phyloP scores from a whole-genome alignment of 1,139 yeast genomes.

The Yamadazyma buinensis region DNA sequence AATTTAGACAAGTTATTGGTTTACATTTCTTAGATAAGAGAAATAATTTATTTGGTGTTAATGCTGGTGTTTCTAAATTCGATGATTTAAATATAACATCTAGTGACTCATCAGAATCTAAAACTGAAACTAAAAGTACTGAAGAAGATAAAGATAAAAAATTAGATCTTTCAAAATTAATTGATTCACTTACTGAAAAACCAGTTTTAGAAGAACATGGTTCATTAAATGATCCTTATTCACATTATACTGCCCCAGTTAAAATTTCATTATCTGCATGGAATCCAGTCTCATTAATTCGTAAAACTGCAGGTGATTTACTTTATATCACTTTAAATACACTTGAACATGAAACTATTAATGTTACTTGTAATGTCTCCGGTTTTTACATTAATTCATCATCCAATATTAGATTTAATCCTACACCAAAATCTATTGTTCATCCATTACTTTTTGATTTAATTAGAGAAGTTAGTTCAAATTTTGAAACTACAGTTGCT shows the following conservation, averaged over 20 bases:
- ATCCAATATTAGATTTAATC: conserved; percentile 67
- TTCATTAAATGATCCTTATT: conserved; percentile 8
- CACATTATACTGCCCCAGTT: conserved; percentile 30
- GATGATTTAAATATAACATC: conserved; percentile 25
- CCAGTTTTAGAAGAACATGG: conserved; percentile 1
- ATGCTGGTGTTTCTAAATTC: conserved; percentile 28
- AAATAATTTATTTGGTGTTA: conserved; percentile 21
- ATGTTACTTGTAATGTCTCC: conserved; percentile 70
- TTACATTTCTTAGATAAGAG: conserved; percentile 38
- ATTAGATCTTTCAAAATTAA: conserved; percentile 1
- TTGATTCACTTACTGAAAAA: conserved; percentile 2
- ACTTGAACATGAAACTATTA: conserved; percentile 73
- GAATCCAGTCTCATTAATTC: conserved; percentile 79
- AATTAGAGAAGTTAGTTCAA: conserved; percentile 53
- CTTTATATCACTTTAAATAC: conserved; percentile 73
- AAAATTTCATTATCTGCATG: conserved; percentile 70
- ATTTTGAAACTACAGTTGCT: conserved; percentile 37
- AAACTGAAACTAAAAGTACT: no score
- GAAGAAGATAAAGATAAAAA: no score
- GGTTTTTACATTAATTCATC: conserved; percentile 80
- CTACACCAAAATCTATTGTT: conserved; percentile 31
- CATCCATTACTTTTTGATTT: conserved; percentile 52
- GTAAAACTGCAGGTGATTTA: conserved; percentile 68
- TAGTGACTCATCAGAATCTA: no score
- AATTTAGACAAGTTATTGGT: conserved; percentile 44